phyloP scores from a whole-genome alignment of 2,329 filamentous ascomycete species.

The Alternaria sp. region DNA sequence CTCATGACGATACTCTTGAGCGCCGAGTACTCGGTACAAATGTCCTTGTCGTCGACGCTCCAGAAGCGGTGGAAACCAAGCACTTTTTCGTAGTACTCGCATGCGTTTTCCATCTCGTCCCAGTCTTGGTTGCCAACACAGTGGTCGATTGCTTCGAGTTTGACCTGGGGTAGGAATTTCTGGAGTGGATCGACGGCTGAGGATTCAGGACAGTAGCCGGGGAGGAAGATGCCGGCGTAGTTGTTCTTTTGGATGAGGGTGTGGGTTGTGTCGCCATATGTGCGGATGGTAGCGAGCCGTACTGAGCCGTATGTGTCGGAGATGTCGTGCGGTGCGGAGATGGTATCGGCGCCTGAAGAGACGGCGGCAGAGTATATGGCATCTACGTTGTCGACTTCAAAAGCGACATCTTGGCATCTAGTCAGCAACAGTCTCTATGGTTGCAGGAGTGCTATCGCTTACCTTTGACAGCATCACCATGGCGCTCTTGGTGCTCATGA shows the following conservation, averaged over 20 bases:
- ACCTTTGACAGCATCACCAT: constrained; percentile 88
- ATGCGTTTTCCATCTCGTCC: constrained; percentile 79
- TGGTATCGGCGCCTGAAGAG: constrained; percentile 66
- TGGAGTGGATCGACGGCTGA: constrained; percentile 56
- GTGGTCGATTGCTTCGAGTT: constrained; percentile 83
- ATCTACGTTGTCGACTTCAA: constrained; percentile 89
- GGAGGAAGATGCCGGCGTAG: constrained; percentile 82
- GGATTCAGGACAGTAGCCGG: constrained; percentile 73
- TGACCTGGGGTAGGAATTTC: constrained; percentile 67
- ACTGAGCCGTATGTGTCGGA: constrained; percentile 72
- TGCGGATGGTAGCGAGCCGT: constrained; percentile 80
- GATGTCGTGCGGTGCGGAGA: constrained; percentile 66
- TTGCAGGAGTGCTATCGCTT: constrained; percentile 6
- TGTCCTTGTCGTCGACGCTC: constrained; percentile 92
- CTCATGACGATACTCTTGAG: constrained; percentile 91
- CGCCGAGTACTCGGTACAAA: constrained; percentile 91
- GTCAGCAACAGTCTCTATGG: constrained; percentile 16
- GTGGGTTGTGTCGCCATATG: constrained; percentile 95
- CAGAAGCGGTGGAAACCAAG: constrained; percentile 97
- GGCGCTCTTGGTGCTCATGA: constrained; percentile 81
- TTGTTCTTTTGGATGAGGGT: constrained; percentile 78
- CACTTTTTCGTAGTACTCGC: constrained; percentile 81
- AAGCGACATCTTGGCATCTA: constrained; percentile 74
- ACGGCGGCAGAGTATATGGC: constrained; percentile 81
- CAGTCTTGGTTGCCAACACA: constrained; percentile 98